These are phyloP conservation scores for Debaryomyces subglobosus DNA, from an alignment of 1,139 yeast genomes.

Conservation along the genomic window DNA sequence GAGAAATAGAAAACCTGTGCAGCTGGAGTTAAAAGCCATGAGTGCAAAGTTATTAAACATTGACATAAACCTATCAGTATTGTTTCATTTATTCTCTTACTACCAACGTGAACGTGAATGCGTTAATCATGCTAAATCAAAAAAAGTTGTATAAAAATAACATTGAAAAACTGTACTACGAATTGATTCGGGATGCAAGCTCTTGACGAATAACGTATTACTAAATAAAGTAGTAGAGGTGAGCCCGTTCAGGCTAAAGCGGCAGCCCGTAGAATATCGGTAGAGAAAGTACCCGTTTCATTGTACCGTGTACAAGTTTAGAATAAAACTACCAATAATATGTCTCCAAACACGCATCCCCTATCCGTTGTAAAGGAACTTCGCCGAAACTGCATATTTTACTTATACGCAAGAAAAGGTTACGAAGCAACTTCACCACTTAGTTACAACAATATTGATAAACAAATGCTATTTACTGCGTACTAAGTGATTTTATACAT, in stretches of 20 bases:
- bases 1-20: too few species aligned
- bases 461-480: not conserved
- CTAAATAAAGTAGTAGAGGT: not conserved
- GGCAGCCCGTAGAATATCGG: not conserved
- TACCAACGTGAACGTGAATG: too few species aligned
- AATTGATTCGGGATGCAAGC: not conserved
- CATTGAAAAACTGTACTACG: not conserved
- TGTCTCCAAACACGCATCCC: not conserved
- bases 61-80: too few species aligned
- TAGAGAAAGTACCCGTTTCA: not conserved
- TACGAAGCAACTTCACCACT: not conserved
- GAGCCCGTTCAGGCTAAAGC: not conserved
- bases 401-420: not conserved
- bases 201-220: not conserved
- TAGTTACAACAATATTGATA: not conserved
- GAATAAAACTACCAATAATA: not conserved
- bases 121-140: too few species aligned
- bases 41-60: too few species aligned
- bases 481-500: not conserved
- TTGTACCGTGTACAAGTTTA: not conserved
- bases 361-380: not conserved
- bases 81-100: too few species aligned
- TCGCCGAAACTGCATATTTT: slow-evolving; percentile 2
- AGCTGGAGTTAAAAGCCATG: too few species aligned
- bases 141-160: too few species aligned